Base-by-base conservation (phyloP, 2,329 filamentous ascomycete species). In the Trichocomaceae sp. region DNA sequence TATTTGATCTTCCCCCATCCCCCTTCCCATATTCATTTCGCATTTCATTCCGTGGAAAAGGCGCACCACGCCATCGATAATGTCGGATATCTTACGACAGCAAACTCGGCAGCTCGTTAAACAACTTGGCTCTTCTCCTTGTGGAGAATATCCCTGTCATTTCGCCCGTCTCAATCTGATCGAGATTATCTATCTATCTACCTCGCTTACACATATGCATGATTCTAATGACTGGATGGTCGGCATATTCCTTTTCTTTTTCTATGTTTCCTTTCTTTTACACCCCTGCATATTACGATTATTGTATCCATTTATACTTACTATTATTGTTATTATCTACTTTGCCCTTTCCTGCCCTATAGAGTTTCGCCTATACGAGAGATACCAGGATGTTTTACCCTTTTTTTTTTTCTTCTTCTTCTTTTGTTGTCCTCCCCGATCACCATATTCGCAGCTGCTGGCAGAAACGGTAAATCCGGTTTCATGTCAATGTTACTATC, bases 341-440 rank as follows among this genome's bases (percentile, higher is more conserved):
- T 64, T 61, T 63, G 64, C 46, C 54, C 47, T 54, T 47, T 54
- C 51, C 54, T 58, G 54, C 44, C 54, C 68, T 63, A 70, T 71
- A 71, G 68, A 72, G 62, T 52, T 62, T 62, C 60, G n/a, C 63
- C 68, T 66, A 63, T 68, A 68, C 67, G 64, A 69, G 66, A 68
- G 69, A 72, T 72, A 72, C 69, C 69, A 72, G 64, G 64, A 66
- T 68, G 54, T 56, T 63, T 65, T 64, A 58, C 2, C 31, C 31
- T 29, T 29, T 10, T 68, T 61, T 67, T 61, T 65, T 59, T 63
- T 63, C 61, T 55, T 57, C 54, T 51, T 51, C 26, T 20, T 33
- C 19, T 50, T 29, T 50, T 53, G 55, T 57, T 57, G 45, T 37
- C 39, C 23, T 42, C 50, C 44, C 35, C 47, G 4, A 29, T 10